Conservation (phyloP, 1,284 basidiomycete genomes). For the Ustilago crameri region DNA sequence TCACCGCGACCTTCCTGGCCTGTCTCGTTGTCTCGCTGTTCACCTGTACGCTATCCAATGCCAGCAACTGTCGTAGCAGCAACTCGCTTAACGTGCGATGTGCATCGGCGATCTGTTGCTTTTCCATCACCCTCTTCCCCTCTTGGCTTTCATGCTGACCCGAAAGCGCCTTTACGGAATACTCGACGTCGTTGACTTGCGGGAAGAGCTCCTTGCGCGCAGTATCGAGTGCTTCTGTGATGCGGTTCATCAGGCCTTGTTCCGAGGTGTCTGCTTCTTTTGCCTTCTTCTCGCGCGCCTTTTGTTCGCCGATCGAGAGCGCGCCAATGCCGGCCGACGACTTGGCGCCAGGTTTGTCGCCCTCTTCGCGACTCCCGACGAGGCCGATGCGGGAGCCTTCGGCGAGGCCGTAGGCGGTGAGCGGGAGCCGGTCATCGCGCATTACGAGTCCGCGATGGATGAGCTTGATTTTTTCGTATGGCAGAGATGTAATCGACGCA, state of each 20-base stretch:
- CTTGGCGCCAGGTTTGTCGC: slow-evolving; percentile 47
- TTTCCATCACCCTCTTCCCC: neutral
- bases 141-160: neutral
- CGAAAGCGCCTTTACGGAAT: slow-evolving; percentile 10
- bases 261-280: slow-evolving; percentile 45
- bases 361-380: slow-evolving; percentile 48
- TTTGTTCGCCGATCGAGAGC: slow-evolving; percentile 41
- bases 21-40: slow-evolving; percentile 57
- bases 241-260: slow-evolving; percentile 47
- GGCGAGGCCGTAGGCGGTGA: slow-evolving; percentile 53
- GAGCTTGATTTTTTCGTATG: slow-evolving; percentile 57
- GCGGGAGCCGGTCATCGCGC: slow-evolving; percentile 58
- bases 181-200: slow-evolving; percentile 55
- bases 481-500: slow-evolving; percentile 54
- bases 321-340: slow-evolving; percentile 15
- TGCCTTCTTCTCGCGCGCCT: slow-evolving; percentile 41
- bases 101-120: slow-evolving; percentile 30
- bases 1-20: slow-evolving; percentile 61
- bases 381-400: slow-evolving; percentile 61
- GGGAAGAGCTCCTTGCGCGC: slow-evolving; percentile 54
- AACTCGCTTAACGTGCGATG: slow-evolving; percentile 62
- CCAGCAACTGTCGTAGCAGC: slow-evolving; percentile 59
- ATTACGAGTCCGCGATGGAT: slow-evolving; percentile 59
- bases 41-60: slow-evolving; percentile 58
- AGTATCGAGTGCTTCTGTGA: slow-evolving; percentile 46